Conservation (phyloP, 768 basidiomycete genomes). For the Pulveroboletus frians region DNA sequence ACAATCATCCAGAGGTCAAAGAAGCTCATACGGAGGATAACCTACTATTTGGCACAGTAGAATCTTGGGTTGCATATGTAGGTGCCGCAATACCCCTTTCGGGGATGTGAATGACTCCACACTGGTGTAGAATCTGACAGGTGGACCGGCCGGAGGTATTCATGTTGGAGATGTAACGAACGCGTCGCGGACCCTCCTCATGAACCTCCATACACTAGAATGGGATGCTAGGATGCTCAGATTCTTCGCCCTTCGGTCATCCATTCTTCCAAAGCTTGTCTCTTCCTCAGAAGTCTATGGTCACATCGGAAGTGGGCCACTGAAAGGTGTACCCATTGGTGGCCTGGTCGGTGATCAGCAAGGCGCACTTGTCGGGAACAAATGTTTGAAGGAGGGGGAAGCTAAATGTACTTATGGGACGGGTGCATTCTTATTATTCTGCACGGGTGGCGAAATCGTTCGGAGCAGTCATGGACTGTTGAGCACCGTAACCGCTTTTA, state of each 20-base stretch:
- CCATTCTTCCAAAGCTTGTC: conserved; percentile 80
- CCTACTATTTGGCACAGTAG: conserved; percentile 89
- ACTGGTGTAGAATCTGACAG: conserved; percentile 66
- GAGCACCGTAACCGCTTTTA: conserved; percentile 58
- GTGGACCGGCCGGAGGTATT: conserved; percentile 60
- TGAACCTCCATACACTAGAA: conserved; percentile 72
- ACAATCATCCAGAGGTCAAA: conserved; percentile 70
- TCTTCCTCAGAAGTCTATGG: conserved; percentile 94
- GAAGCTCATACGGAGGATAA: conserved; percentile 77
- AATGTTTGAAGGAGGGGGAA: conserved; percentile 84
- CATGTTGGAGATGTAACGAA: conserved; percentile 94
- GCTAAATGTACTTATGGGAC: conserved; percentile 99
- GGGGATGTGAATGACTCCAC: background rate
- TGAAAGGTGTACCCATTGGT: conserved; percentile 77
- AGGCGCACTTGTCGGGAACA: conserved; percentile 93
- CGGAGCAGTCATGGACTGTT: conserved; percentile 82
- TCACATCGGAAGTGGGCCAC: conserved; percentile 55
- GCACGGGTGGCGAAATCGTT: conserved; percentile 84
- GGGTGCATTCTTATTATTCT: conserved; percentile 93
- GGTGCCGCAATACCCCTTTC: conserved; percentile 14
- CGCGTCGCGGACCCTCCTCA: conserved; percentile 90
- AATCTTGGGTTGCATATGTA: conserved; percentile 94
- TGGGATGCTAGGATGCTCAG: conserved; percentile 82
- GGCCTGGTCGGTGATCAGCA: conserved; percentile 99
- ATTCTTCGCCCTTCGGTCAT: conserved; percentile 79